Evolutionary conservation across 1,139 yeast genomes (phyloP).

Genomic region (Debaryomyces sp.): DNA sequence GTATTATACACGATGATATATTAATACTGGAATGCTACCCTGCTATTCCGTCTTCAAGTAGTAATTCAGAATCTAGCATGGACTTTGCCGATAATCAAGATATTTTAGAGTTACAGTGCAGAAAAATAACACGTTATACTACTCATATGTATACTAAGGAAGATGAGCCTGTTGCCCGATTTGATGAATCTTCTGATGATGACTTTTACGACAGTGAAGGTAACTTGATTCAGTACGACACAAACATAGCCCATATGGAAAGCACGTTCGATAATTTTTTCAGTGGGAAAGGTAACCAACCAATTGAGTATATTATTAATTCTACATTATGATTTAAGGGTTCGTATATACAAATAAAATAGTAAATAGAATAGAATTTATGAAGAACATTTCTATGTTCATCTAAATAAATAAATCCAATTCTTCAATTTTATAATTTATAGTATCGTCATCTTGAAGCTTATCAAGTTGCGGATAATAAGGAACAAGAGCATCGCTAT

Average conservation of each 20-base stretch:
- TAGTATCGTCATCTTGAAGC: slow-evolving; percentile 20
- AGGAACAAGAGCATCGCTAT: slow-evolving; percentile 78
- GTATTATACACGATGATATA: slow-evolving; percentile 22
- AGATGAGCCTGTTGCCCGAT: slow-evolving; percentile 22
- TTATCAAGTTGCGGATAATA: slow-evolving; percentile 66
- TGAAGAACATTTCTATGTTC: not conserved
- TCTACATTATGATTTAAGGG: slow-evolving; percentile 9
- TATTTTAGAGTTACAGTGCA: slow-evolving; percentile 54
- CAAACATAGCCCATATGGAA: slow-evolving; percentile 8
- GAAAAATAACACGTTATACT: slow-evolving; percentile 49
- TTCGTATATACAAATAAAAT: slow-evolving; percentile 1
- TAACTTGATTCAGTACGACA: slow-evolving; percentile 10
- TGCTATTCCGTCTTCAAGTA: slow-evolving; percentile 33
- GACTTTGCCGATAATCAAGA: slow-evolving; percentile 38
- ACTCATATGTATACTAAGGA: slow-evolving; percentile 45
- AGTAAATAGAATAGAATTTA: not conserved
- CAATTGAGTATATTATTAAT: slow-evolving; percentile 11
- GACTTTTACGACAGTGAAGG: slow-evolving; percentile 14
- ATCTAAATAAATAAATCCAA: slow-evolving; percentile 35
- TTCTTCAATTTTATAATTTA: slow-evolving; percentile 35
- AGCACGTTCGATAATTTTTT: slow-evolving; percentile 8
- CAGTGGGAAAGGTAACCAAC: slow-evolving; percentile 8
- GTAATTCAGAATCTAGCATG: slow-evolving; percentile 18
- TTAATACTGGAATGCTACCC: slow-evolving; percentile 45
- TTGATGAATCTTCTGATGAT: slow-evolving; percentile 11